Base-by-base conservation (phyloP, 2,329 filamentous ascomycete genomes). In the Sporothrix brunneoviolacea region DNA sequence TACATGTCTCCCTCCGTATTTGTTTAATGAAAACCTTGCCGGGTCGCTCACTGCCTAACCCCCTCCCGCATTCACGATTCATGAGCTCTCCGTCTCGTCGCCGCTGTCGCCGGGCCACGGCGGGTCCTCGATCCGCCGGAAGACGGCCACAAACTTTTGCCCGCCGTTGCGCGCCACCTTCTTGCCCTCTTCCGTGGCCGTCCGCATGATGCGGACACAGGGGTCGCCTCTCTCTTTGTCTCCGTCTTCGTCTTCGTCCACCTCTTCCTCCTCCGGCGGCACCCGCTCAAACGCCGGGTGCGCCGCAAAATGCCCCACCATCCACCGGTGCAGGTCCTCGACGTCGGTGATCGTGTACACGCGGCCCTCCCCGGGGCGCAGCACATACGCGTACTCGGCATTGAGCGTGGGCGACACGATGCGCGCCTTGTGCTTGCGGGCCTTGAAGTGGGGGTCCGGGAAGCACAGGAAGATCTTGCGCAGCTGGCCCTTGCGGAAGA, bases 311-410 rank as follows among this genome's bases (percentile, higher is more conserved):
- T 96, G 89, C 64, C 80, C 77, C 48, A 91, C 84, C 84, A 97
- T 95, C 91, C 91, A 97, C 59, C 83, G 70, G 66, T 96, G 89
- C 65, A 98, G 72, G 62, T 95, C 90, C 69, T 95, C 86, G 37
- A 98, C 93, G 69, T 98, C 93, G 1, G 93, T 98, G 61, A 98
- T 97, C 1, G 91, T 97, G 65, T 97, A 98, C 37, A 95, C 76
- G 43, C 91, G 79, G 2, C 93, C 94, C 22, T 22, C 35, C 0
- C 90, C 90, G 0, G 91, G 90, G 36, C 77, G 76, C 55, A 97
- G 64, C 9, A 86, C 88, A 64, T 86, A 97, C 0, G 93, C 93
- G 64, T 98, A 98, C 68, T 98, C 93, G 0, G 90, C 88, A 62
- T 88, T 91, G 48, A 98, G 73, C 13, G 89, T 90, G 38, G 86